A percentile compares a stretch with the other conserved stretches of the same genome.
Conservation (phyloP, 768 basidiomycete species). For the Leccinum uliginosum region DNA sequence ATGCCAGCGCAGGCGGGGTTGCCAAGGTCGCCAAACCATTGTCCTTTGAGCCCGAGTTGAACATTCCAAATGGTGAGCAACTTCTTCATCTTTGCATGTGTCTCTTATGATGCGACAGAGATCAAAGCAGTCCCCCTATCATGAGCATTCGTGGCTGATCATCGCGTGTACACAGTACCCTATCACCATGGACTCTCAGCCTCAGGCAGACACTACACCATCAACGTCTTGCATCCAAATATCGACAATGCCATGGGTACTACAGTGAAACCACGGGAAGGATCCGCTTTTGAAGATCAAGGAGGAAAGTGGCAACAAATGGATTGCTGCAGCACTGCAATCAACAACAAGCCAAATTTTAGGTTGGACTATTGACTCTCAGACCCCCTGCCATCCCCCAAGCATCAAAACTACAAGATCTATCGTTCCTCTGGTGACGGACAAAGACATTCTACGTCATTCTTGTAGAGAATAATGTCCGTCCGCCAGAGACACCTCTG, state of each 20-base stretch:
- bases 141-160: neutral
- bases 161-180: slow-evolving; percentile 46
- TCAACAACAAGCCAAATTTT: too few species aligned
- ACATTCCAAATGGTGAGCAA: slow-evolving; percentile 58
- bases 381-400: too few species aligned
- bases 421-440: too few species aligned
- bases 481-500: too few species aligned
- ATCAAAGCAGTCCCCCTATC: slow-evolving; percentile 33
- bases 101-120: slow-evolving; percentile 34
- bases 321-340: too few species aligned
- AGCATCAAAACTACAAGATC: too few species aligned
- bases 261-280: slow-evolving; percentile 42
- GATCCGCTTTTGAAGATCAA: too few species aligned
- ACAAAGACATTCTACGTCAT: too few species aligned
- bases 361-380: too few species aligned
- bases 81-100: neutral
- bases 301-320: too few species aligned
- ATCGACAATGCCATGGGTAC: slow-evolving; percentile 38
- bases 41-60: slow-evolving; percentile 70
- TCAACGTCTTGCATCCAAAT: slow-evolving; percentile 79
- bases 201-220: slow-evolving; percentile 92
- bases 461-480: too few species aligned
- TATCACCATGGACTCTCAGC: slow-evolving; percentile 94
- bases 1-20: slow-evolving; percentile 66
- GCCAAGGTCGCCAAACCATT: slow-evolving; percentile 86